phyloP scores from a whole-genome alignment of 805 yeast genomes.

The Candida qinlingensis region DNA sequence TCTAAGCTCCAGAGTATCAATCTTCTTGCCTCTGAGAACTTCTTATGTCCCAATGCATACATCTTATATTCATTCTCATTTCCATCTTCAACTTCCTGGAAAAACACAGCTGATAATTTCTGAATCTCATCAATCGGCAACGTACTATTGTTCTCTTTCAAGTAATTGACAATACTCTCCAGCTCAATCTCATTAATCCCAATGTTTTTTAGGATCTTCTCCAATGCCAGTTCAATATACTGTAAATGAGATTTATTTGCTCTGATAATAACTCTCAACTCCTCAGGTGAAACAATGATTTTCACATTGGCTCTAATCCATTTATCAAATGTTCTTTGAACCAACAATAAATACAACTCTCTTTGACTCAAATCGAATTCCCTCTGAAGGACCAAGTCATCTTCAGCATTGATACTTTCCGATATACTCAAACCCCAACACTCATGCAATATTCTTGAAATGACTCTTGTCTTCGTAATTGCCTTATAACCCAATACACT shows the following conservation, averaged over 20 bases:
- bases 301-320: conserved; percentile 24
- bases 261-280: conserved; percentile 18
- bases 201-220: conserved; percentile 13
- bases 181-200: conserved; percentile 14
- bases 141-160: conserved; percentile 2
- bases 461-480: conserved; percentile 5
- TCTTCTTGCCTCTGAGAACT: conserved; percentile 20
- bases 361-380: conserved; percentile 17
- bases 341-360: conserved; percentile 18
- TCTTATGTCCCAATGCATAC: conserved; percentile 16
- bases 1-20: conserved; percentile 23
- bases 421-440: conserved; percentile 18
- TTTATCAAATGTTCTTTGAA: conserved; percentile 18
- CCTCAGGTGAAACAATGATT: conserved; percentile 17
- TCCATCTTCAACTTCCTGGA: conserved; percentile 8
- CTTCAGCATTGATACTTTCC: conserved; percentile 10
- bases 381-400: conserved; percentile 16
- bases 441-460: conserved; percentile 6
- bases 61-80: conserved; percentile 10
- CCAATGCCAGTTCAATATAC: conserved; percentile 22
- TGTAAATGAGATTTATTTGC: conserved; percentile 20
- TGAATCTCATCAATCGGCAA: conserved; percentile 23
- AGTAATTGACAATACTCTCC: conserved; percentile 8
- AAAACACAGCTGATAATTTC: conserved; percentile 19
- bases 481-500: not conserved